These are phyloP conservation scores for Lomentospora prolificans DNA, from an alignment of 2,329 filamentous ascomycete genomes.

Conservation along the genomic window DNA sequence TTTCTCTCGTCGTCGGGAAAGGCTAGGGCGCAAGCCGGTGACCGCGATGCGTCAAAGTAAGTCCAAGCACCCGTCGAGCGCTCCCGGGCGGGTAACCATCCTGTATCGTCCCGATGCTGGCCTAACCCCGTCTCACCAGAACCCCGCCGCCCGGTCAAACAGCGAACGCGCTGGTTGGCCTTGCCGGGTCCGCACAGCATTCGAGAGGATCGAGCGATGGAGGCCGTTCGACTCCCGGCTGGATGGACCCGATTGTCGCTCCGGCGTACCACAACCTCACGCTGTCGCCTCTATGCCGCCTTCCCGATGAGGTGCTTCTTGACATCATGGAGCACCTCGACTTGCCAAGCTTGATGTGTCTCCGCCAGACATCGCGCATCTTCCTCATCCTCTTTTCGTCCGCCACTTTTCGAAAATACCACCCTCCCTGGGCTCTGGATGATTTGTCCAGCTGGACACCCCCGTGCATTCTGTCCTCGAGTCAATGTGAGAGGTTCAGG, in stretches of 20 bases:
- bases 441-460: not conserved
- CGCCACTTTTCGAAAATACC: not conserved
- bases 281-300: not conserved
- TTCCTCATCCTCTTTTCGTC: conserved; percentile 7
- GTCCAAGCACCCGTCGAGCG: not conserved
- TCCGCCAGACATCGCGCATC: conserved; percentile 5
- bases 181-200: too few relatives aligned
- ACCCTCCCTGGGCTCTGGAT: not conserved
- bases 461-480: not conserved
- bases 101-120: too few relatives aligned
- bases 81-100: too few relatives aligned
- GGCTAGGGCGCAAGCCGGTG: not conserved
- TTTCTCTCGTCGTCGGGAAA: not conserved
- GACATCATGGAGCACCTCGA: conserved; percentile 2
- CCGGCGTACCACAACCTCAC: conserved; percentile 4
- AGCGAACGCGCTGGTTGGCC: too few relatives aligned
- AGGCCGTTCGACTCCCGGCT: not conserved
- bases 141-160: too few relatives aligned
- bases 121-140: too few relatives aligned
- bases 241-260: conserved; percentile 1
- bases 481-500: not conserved
- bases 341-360: not conserved
- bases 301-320: conserved; percentile 6
- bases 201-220: not conserved
- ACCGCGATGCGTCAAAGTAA: not conserved